These are phyloP conservation scores for Kwoniella pini DNA, from an alignment of 768 basidiomycete species.

Conservation along the genomic window DNA sequence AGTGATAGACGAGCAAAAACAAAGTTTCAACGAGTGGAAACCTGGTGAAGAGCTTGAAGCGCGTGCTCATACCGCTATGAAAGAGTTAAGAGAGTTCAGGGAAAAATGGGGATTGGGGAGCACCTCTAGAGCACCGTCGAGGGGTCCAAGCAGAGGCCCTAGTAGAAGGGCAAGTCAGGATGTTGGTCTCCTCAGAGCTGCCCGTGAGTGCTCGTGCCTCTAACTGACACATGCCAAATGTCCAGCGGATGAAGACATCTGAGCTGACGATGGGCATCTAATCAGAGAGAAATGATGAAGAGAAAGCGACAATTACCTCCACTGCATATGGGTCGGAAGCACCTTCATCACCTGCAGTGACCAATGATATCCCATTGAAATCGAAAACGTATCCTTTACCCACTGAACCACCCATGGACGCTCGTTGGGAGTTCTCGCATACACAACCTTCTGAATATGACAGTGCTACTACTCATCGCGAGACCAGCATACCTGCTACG, in stretches of 20 bases:
- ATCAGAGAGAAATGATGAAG: constrained; percentile 21
- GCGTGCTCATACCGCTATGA: constrained; percentile 39
- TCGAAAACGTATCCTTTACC: constrained; percentile 29
- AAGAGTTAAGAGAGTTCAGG: constrained; percentile 46
- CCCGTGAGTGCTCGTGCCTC: no score
- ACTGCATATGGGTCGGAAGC: constrained; percentile 35
- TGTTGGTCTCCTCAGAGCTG: constrained; percentile 9
- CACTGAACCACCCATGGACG: neutral
- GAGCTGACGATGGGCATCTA: no score
- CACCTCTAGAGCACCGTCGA: constrained; percentile 30
- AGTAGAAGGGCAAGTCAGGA: constrained; percentile 38
- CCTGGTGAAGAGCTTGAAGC: constrained; percentile 45
- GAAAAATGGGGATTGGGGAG: constrained; percentile 28
- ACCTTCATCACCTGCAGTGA: constrained; percentile 34
- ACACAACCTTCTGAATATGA: neutral
- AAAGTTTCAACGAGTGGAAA: constrained; percentile 42
- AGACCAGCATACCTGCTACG: no score
- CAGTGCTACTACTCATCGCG: no score
- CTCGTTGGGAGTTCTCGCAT: constrained; percentile 6
- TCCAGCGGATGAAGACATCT: no score
- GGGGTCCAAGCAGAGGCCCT: constrained; percentile 40
- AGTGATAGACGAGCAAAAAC: constrained; percentile 45
- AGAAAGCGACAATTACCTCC: constrained; percentile 25
- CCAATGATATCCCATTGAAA: constrained; percentile 24
- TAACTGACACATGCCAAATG: no score